These are phyloP conservation scores for Capronia epimyces DNA, from an alignment of 2,329 filamentous ascomycete species.

Conservation along the genomic window DNA sequence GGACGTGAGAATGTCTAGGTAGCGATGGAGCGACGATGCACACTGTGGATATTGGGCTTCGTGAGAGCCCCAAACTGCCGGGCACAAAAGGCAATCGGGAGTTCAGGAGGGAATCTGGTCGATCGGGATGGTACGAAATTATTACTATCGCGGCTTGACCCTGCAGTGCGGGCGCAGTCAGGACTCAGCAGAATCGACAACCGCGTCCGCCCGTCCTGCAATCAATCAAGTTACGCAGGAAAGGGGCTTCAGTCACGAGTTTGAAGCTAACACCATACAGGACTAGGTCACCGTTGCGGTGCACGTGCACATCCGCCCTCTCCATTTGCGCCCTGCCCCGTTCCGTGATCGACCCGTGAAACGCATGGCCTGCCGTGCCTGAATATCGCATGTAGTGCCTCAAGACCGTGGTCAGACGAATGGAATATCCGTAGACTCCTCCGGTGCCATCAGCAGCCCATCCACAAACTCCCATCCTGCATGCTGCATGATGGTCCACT, in stretches of 20 bases:
- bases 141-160: background rate
- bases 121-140: background rate
- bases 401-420: no score
- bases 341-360: no score
- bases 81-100: background rate
- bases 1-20: no score
- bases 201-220: no score
- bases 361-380: no score
- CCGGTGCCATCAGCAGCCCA: conserved; percentile 38
- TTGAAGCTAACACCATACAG: background rate
- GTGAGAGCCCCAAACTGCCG: background rate
- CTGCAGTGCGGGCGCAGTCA: background rate
- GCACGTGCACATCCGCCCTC: background rate
- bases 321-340: no score
- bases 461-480: conserved; percentile 62
- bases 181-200: no score
- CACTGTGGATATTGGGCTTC: background rate
- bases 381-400: no score
- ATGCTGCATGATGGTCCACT: conserved; percentile 62
- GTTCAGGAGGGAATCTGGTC: background rate
- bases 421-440: no score
- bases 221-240: background rate
- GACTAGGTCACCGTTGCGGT: background rate
- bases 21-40: background rate
- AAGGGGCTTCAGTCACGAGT: background rate